Conservation (phyloP, 768 basidiomycete species). For the Trametes maxima region DNA sequence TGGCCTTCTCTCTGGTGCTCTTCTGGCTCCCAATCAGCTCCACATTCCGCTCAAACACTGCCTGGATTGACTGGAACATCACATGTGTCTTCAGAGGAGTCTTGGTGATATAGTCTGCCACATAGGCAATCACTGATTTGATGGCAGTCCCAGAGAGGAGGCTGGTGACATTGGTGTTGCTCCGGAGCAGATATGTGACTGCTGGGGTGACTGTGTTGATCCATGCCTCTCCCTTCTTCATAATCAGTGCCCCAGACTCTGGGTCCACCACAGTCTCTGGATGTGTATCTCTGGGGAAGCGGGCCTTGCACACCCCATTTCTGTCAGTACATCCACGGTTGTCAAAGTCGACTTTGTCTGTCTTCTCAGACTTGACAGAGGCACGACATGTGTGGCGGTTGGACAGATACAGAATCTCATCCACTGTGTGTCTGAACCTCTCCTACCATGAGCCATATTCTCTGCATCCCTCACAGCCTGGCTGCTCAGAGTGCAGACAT, state of each 20-base stretch:
- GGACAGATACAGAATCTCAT: not conserved
- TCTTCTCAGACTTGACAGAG: not conserved
- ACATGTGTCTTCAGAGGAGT: constrained; percentile 1
- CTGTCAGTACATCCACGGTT: not conserved
- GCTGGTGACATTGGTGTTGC: constrained; percentile 2
- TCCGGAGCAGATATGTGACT: not conserved
- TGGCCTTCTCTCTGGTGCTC: not conserved
- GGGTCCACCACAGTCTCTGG: not conserved
- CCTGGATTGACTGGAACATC: constrained; percentile 1
- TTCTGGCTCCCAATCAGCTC: not conserved
- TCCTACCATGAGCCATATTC: not conserved
- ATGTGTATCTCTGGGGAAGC: not conserved
- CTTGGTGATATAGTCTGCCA: not conserved
- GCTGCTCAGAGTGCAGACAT: not conserved
- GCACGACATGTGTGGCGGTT: not conserved
- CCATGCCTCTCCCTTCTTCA: constrained; percentile 7
- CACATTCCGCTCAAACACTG: not conserved
- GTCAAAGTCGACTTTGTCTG: too few relatives aligned
- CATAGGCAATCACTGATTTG: constrained; percentile 1
- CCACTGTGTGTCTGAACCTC: not conserved
- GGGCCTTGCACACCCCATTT: not conserved
- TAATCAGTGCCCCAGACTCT: not conserved
- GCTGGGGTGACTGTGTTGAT: constrained; percentile 2
- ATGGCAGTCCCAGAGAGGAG: constrained; percentile 4
- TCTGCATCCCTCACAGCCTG: not conserved